Evolutionary conservation across 805 yeast genomes (phyloP), one percentile per base, ranked within the genome.

Genomic region (Candida corydali): DNA sequence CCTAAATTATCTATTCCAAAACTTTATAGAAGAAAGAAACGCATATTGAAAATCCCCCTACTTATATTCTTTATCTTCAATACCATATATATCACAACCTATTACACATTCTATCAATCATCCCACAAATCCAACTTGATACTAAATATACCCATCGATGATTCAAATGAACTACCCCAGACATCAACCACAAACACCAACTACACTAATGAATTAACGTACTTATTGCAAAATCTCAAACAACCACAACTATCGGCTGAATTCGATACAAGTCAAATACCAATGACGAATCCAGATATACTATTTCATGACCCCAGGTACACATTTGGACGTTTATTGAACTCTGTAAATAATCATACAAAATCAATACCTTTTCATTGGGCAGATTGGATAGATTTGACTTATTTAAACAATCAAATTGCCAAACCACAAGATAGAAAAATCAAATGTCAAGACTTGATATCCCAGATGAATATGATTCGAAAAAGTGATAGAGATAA

Each of bases 341-440:
- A 34, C 10, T 20, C 17, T 4, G 22, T 34, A 5, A 16, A 14
- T n/a, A 26, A 11, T 10, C 3, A 34, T 15, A 34, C 32, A 3
- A 34, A 14, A 10, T 2, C 11, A 8, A 34, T 75, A 0, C 70
- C 72, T 20, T 75, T 75, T 44, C 70, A 73, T 42, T 75, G 81
- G 81, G 57, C 65, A 16, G 81, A 75, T 46, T 75, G 80, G 80
- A 66, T 70, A 1, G 79, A 75, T 51, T 44, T 73, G 29, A 54
- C 71, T 1, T 45, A 47, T 12, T 48, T 75, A 17, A 61, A 72
- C 38, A 32, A 45, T 1, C 51, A 57, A 15, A 26, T 52, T 25
- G 16, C 27, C 16, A 45, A 45, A 32, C 47, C 53, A 5, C 29
- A 47, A 36, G 32, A 37, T 14, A 39, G 46, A 18, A 39, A 51